A percentile compares a stretch with the other conserved stretches of the same genome.
Conservation (phyloP, 805 yeast genomes). For the Saccharomycopsis schoenii region DNA sequence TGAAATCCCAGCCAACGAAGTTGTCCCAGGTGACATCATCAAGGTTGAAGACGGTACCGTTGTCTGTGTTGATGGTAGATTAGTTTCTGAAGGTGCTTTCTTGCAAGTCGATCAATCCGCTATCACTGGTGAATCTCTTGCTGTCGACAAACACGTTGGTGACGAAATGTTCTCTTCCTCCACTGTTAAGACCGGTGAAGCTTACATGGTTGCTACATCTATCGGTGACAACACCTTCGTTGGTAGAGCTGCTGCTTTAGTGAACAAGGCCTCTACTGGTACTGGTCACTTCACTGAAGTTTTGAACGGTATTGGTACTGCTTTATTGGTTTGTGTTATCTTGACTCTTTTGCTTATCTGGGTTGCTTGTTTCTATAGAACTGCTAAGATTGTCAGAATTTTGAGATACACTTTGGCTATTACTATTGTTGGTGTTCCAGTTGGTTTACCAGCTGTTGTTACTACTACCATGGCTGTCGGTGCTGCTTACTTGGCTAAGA, state of each 20-base stretch:
- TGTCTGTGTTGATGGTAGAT: conserved; percentile 87
- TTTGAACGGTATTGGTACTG: conserved; percentile 94
- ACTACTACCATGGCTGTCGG: conserved; percentile 99
- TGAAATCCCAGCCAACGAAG: conserved; percentile 73
- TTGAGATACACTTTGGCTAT: conserved; percentile 89
- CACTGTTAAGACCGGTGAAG: conserved; percentile 93
- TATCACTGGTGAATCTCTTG: conserved; percentile 94
- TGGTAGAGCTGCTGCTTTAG: conserved; percentile 96
- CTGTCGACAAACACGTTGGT: conserved; percentile 86
- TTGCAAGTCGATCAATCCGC: conserved; percentile 94
- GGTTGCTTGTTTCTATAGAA: conserved; percentile 91
- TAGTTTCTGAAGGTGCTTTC: conserved; percentile 76
- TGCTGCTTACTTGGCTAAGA: conserved; percentile 96
- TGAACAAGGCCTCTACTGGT: conserved; percentile 88
- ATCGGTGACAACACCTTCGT: conserved; percentile 94
- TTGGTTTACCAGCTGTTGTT: conserved; percentile 96
- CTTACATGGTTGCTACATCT: conserved; percentile 86
- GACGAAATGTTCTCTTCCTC: conserved; percentile 87
- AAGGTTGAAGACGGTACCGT: conserved; percentile 90
- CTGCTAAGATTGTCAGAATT: conserved; percentile 76
- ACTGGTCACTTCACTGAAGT: conserved; percentile 96
- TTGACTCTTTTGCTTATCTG: conserved; percentile 81
- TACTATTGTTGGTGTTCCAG: conserved; percentile 97
- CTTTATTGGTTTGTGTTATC: conserved; percentile 79
- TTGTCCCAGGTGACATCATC: conserved; percentile 92